Evolutionary conservation across 73 alveolate genomes (phyloP).

Genomic region (Paramecium tetraurelia): DNA sequence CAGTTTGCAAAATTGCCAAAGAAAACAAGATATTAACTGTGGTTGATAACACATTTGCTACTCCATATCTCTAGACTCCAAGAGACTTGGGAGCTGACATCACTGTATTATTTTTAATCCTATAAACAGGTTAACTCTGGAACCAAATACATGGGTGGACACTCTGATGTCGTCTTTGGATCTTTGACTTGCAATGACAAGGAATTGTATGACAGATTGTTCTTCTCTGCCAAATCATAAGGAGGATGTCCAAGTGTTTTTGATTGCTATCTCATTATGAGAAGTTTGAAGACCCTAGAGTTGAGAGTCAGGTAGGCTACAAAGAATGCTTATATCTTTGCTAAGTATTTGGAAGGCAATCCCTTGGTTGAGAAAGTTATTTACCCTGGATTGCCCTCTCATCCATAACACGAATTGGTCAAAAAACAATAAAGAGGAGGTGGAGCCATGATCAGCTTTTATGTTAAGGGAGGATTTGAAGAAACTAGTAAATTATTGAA

Average conservation of each 20-base stretch:
- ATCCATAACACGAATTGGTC: conserved; percentile 90
- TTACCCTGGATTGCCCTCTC: conserved; percentile 96
- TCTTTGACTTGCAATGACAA: conserved; percentile 73
- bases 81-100: conserved; percentile 94
- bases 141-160: conserved; percentile 98
- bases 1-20: conserved; percentile 77
- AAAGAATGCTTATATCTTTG: conserved; percentile 92
- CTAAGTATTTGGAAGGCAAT: conserved; percentile 90
- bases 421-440: conserved; percentile 86
- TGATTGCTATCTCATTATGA: conserved; percentile 90
- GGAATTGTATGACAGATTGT: conserved; percentile 80
- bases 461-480: conserved; percentile 81
- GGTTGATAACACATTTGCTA: conserved; percentile 94
- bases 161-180: conserved; percentile 95
- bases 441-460: conserved; percentile 88
- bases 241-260: conserved; percentile 89
- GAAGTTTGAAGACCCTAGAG: conserved; percentile 92
- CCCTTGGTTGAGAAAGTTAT: conserved; percentile 88
- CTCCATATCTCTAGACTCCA: conserved; percentile 85
- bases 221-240: conserved; percentile 70
- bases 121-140: conserved; percentile 70
- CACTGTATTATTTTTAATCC: conserved; percentile 16
- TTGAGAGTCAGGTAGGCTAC: conserved; percentile 83
- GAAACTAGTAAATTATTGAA: conserved; percentile 84
- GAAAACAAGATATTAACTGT: conserved; percentile 64